Conservation (phyloP, 768 basidiomycete genomes). For the Suillus placidus region DNA sequence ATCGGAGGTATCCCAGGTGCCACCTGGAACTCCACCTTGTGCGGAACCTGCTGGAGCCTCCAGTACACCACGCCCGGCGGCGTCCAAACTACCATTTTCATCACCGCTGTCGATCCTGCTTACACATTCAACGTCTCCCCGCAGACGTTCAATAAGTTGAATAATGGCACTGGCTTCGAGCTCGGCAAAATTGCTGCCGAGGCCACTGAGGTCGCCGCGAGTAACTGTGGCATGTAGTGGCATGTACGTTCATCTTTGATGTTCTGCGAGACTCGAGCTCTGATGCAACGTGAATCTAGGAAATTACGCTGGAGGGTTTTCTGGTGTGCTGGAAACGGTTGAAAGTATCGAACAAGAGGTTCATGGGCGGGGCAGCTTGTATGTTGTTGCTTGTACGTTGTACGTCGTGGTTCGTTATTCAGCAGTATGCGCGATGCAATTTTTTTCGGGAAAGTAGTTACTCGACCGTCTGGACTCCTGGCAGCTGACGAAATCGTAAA, state of each 20-base stretch:
- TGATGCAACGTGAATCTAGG: not conserved
- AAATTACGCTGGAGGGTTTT: not conserved
- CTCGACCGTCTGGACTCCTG: not conserved
- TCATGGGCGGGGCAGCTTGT: not conserved
- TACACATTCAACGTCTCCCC: constrained; percentile 11
- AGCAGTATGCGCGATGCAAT: not conserved
- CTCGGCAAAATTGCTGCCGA: not conserved
- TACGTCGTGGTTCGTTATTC: not conserved
- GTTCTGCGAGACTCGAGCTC: not conserved
- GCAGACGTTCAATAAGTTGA: not conserved
- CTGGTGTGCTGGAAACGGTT: not conserved
- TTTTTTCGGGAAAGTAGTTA: not conserved
- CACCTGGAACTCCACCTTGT: constrained; percentile 12
- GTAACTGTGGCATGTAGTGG: constrained; percentile 10
- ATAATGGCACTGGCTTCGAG: not conserved
- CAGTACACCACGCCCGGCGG: constrained; percentile 6
- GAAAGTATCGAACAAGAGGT: not conserved
- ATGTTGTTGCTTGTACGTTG: not conserved
- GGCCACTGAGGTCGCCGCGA: constrained; percentile 5
- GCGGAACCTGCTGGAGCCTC: constrained; percentile 14
- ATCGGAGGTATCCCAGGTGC: constrained; percentile 13
- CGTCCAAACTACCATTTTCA: not conserved
- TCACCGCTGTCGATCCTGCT: constrained; percentile 10
- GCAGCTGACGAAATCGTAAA: too few relatives aligned
- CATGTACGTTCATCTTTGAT: not conserved